A percentile compares a stretch with the other conserved stretches of the same genome.
Evolutionary conservation across 2,329 filamentous ascomycete genomes (phyloP).

Genomic region (Zasmidium angulare): DNA sequence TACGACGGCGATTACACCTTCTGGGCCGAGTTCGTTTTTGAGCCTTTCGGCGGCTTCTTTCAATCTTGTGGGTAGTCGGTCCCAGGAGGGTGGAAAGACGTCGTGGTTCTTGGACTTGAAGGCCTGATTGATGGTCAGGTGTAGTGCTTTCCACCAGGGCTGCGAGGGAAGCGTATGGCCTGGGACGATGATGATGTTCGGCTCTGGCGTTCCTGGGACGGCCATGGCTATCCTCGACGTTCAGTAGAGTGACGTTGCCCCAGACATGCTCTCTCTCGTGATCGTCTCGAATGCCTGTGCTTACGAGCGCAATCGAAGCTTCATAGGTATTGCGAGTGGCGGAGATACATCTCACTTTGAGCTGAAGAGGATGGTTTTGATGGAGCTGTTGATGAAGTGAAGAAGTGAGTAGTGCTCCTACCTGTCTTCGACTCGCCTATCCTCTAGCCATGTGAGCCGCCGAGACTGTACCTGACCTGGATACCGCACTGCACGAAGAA

Average conservation of each 20-base stretch:
- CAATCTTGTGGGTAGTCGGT: conserved; percentile 21
- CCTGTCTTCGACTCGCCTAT: background rate
- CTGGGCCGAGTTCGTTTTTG: conserved; percentile 20
- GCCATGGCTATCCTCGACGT: conserved; percentile 1
- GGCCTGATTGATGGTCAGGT: conserved; percentile 21
- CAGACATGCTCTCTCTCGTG: no score
- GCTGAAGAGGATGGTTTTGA: no score
- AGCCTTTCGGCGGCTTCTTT: conserved; percentile 16
- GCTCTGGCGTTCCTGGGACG: background rate
- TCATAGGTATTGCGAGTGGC: no score
- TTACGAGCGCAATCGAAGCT: no score
- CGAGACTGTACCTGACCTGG: background rate
- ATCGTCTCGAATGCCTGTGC: no score
- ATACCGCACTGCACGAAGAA: background rate
- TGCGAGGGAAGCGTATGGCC: conserved; percentile 14
- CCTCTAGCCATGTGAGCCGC: background rate
- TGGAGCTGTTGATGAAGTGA: no score
- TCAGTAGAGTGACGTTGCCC: no score
- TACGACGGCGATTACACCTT: conserved; percentile 20
- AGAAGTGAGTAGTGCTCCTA: no score
- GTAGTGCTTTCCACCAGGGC: conserved; percentile 24
- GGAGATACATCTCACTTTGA: no score
- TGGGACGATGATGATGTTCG: conserved; percentile 14
- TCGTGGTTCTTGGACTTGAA: conserved; percentile 22
- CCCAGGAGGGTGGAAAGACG: conserved; percentile 26